phyloP scores from a whole-genome alignment of 192 early-diverging fungal species.

The Geosiphon pyriformis region DNA sequence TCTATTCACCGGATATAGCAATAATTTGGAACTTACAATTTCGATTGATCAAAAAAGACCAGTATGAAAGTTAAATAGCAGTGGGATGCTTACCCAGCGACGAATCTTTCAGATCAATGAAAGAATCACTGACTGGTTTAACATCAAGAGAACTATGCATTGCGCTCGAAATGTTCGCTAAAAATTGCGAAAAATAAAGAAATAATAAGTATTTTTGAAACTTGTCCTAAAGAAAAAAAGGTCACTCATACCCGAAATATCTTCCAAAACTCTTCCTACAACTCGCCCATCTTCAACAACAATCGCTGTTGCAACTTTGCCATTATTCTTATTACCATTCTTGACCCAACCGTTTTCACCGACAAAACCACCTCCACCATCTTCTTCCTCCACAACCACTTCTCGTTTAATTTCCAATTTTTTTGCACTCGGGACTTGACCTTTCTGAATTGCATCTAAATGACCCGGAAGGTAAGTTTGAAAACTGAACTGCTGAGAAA shows the following conservation, averaged over 20 bases:
- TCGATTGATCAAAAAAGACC: not conserved
- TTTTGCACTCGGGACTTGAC: conserved; percentile 35
- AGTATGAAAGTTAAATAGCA: not conserved
- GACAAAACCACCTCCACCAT: conserved; percentile 17
- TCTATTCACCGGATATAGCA: not conserved
- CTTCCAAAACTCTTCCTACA: not conserved
- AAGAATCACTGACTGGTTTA: not conserved
- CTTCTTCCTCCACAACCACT: conserved; percentile 39
- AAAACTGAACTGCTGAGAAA: conserved; percentile 43
- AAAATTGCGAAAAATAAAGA: not conserved
- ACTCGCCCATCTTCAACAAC: conserved; percentile 5
- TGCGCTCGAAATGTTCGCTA: conserved; percentile 14
- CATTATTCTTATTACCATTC: not conserved
- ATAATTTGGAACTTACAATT: not conserved
- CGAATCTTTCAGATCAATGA: not conserved
- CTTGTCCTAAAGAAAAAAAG: not conserved
- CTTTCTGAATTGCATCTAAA: conserved; percentile 32
- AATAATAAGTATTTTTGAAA: not conserved
- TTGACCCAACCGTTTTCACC: conserved; percentile 11
- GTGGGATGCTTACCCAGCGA: not conserved
- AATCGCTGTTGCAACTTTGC: conserved; percentile 5
- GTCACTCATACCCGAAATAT: conserved; percentile 16
- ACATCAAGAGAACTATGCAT: conserved; percentile 13
- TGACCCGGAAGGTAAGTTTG: conserved; percentile 38
- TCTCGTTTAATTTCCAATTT: conserved; percentile 42